Conservation (phyloP, 495 filamentous ascomycete genomes). For the Aspergillus taichungensis region DNA sequence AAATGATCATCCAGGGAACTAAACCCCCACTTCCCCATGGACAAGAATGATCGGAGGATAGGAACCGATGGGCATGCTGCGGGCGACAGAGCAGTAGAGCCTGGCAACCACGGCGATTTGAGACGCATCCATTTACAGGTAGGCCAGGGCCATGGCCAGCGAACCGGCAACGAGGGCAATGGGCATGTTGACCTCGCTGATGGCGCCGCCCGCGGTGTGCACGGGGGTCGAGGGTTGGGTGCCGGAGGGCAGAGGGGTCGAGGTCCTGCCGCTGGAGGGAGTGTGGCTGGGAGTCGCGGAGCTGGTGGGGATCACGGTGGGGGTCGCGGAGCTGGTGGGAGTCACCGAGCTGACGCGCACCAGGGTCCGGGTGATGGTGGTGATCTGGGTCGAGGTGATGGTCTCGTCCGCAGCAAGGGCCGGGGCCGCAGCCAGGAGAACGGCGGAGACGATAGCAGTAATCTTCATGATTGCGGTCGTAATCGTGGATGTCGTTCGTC, state of each 20-base stretch:
- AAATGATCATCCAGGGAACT: slow-evolving; percentile 14
- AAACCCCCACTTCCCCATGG: not conserved
- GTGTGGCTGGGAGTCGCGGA: slow-evolving; percentile 7
- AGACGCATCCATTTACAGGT: slow-evolving; percentile 17
- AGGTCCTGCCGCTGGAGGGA: not conserved
- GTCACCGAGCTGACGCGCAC: slow-evolving; percentile 24
- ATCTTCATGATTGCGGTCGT: slow-evolving; percentile 26
- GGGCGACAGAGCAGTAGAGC: too few relatives aligned
- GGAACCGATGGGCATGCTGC: not conserved
- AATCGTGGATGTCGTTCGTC: not conserved
- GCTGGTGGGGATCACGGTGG: slow-evolving; percentile 5
- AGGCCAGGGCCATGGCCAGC: slow-evolving; percentile 31
- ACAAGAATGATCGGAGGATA: slow-evolving; percentile 9
- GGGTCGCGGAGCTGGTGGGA: slow-evolving; percentile 4
- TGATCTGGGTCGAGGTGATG: slow-evolving; percentile 22
- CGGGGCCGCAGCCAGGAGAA: slow-evolving; percentile 26
- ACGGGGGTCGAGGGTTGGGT: not conserved
- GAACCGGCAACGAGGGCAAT: slow-evolving; percentile 30
- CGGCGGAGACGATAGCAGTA: slow-evolving; percentile 22
- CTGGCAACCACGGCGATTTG: not conserved
- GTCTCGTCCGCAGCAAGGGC: slow-evolving; percentile 17
- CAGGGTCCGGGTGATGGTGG: slow-evolving; percentile 28
- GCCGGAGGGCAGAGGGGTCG: not conserved
- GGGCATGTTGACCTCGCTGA: slow-evolving; percentile 21
- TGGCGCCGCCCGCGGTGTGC: slow-evolving; percentile 12